Percentiles rank a stretch among this genome's conserved stretches.
Conservation (phyloP, 192 early-diverging fungal species). For the Podila minutissima region DNA sequence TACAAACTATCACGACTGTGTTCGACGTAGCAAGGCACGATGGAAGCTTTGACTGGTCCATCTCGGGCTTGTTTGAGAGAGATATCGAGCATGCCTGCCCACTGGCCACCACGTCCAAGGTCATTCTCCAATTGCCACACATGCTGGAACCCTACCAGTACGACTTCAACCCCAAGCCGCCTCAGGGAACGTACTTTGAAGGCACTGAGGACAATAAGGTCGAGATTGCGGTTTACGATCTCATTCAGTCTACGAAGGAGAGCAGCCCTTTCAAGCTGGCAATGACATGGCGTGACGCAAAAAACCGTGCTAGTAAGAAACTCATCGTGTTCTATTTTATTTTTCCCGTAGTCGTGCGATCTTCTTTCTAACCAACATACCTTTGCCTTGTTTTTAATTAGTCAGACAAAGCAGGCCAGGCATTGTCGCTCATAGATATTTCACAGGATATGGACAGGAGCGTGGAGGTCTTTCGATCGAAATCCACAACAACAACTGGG, state of each 20-base stretch:
- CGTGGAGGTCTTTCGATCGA: constrained; percentile 82
- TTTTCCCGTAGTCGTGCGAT: not conserved
- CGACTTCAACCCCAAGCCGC: constrained; percentile 8
- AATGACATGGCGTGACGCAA: constrained; percentile 59
- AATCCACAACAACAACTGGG: constrained; percentile 72
- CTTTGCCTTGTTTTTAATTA: not conserved
- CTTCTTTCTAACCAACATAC: constrained; percentile 2
- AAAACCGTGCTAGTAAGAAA: constrained; percentile 58
- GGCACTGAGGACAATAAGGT: constrained; percentile 21
- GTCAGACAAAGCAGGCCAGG: constrained; percentile 50
- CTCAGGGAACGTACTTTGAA: constrained; percentile 13
- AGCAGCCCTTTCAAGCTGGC: constrained; percentile 52
- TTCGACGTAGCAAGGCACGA: constrained; percentile 74
- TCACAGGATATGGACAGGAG: constrained; percentile 87
- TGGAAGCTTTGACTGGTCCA: constrained; percentile 61
- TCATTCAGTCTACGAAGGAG: constrained; percentile 26
- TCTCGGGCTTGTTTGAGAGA: constrained; percentile 58
- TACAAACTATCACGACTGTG: constrained; percentile 83
- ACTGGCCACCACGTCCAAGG: constrained; percentile 56
- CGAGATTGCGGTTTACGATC: constrained; percentile 57
- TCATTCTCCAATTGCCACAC: constrained; percentile 52
- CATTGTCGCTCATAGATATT: constrained; percentile 68
- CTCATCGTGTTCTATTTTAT: not conserved
- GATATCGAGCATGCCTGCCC: constrained; percentile 58
- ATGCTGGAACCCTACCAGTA: constrained; percentile 21